Evolutionary conservation across 371 early-diverging fungal genomes (phyloP).

Genomic region (Apophysomyces elegans): DNA sequence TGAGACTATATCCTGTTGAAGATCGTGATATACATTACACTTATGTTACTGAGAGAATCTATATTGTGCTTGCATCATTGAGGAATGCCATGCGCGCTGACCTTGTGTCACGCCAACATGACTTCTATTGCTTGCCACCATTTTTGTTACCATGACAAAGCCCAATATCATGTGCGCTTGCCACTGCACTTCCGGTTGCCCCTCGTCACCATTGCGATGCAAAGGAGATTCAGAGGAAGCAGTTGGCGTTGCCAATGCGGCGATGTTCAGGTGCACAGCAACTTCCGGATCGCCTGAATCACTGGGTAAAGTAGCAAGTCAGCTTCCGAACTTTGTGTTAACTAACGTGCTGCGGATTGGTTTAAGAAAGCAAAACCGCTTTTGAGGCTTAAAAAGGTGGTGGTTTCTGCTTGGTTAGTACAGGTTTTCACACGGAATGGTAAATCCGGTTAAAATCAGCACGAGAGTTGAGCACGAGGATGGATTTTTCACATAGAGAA

Average conservation of each 20-base stretch:
- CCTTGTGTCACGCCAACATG: too few species aligned
- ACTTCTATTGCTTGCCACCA: too few species aligned
- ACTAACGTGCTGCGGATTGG: neutral
- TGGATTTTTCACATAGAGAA: neutral
- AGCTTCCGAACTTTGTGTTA: neutral
- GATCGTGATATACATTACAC: too few species aligned
- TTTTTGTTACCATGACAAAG: neutral
- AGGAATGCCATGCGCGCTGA: too few species aligned
- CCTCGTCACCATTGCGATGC: neutral
- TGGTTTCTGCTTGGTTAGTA: neutral
- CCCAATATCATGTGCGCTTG: neutral
- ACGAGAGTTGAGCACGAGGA: constrained; percentile 6
- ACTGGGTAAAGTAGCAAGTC: neutral
- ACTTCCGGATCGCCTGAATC: neutral
- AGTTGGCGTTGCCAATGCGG: neutral
- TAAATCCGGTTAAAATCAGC: neutral
- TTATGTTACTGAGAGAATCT: too few species aligned
- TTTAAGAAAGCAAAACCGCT: neutral
- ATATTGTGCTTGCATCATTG: too few species aligned
- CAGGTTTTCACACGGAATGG: constrained; percentile 4
- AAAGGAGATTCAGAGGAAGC: neutral
- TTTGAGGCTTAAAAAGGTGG: constrained; percentile 7
- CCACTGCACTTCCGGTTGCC: neutral
- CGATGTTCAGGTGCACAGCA: constrained; percentile 9
- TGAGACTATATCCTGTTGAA: too few species aligned